phyloP scores from a whole-genome alignment of 1,284 basidiomycete species.

The Exobasidium cylindrosporum region DNA sequence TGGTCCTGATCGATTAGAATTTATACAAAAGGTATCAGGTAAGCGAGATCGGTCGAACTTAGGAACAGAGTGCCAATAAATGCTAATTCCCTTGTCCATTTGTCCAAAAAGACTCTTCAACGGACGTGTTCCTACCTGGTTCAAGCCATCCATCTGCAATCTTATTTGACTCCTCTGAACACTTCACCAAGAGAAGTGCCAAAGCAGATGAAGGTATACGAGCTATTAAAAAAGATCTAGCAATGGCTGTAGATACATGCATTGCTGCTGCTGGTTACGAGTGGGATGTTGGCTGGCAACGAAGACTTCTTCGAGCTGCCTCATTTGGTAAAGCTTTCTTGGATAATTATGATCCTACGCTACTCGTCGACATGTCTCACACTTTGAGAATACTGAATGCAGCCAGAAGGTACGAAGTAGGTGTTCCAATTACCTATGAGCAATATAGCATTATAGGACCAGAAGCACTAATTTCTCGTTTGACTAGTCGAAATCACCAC shows the following conservation, averaged over 20 bases:
- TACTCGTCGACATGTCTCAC: constrained; percentile 87
- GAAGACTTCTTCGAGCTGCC: constrained; percentile 74
- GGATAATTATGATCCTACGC: constrained; percentile 83
- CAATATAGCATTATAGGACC: constrained; percentile 16
- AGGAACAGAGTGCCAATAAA: not conserved
- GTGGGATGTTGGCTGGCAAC: constrained; percentile 86
- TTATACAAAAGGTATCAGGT: constrained; percentile 75
- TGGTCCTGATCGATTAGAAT: constrained; percentile 75
- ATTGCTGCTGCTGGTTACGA: constrained; percentile 90
- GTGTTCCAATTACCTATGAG: constrained; percentile 73
- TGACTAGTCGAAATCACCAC: constrained; percentile 84
- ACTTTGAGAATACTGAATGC: constrained; percentile 92
- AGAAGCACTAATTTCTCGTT: constrained; percentile 69
- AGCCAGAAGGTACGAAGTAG: constrained; percentile 83
- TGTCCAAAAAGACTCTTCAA: constrained; percentile 62
- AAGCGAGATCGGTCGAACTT: not conserved
- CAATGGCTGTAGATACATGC: constrained; percentile 83
- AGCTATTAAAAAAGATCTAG: constrained; percentile 72
- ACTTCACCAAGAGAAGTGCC: constrained; percentile 75
- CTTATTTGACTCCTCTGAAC: constrained; percentile 84
- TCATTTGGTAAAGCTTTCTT: constrained; percentile 91
- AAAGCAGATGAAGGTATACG: constrained; percentile 91
- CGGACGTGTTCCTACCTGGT: constrained; percentile 72
- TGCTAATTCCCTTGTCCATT: constrained; percentile 60
- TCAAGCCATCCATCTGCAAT: constrained; percentile 88